A percentile compares a stretch with the other conserved stretches of the same genome.
Conservation (phyloP, 2,329 filamentous ascomycete species). For the Xylaria hypoxylon region DNA sequence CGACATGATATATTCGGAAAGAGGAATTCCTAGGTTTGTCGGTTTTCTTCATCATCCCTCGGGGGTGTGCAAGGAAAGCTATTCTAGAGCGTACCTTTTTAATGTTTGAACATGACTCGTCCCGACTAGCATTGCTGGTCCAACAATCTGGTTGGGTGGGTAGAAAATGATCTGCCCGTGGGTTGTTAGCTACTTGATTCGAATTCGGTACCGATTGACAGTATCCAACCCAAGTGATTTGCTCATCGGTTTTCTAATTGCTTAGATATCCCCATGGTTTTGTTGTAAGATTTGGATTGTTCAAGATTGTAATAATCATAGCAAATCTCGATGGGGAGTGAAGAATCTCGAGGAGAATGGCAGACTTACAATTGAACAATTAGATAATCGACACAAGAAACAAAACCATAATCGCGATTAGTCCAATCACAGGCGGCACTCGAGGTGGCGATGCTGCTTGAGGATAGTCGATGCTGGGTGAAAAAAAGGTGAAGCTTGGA, state of each 20-base stretch:
- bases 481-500: constrained; percentile 30
- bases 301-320: constrained; percentile 60
- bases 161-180: constrained; percentile 5
- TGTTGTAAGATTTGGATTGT: constrained; percentile 75
- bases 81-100: constrained; percentile 35
- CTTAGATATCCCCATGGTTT: constrained; percentile 65
- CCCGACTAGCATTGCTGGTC: background rate
- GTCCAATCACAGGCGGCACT: background rate
- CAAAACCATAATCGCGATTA: background rate
- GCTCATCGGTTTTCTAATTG: constrained; percentile 69
- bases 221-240: constrained; percentile 44
- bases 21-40: constrained; percentile 74
- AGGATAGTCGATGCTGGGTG: constrained; percentile 25
- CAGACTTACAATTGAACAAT: constrained; percentile 10
- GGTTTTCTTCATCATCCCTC: constrained; percentile 68
- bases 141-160: background rate
- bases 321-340: constrained; percentile 46
- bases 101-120: background rate
- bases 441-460: background rate
- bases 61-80: constrained; percentile 32
- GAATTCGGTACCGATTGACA: background rate
- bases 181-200: constrained; percentile 36
- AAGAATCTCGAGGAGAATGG: background rate
- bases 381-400: constrained; percentile 21
- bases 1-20: constrained; percentile 74